Evolutionary conservation across 768 basidiomycete species (phyloP).

Genomic region (Amanita exitialis): DNA sequence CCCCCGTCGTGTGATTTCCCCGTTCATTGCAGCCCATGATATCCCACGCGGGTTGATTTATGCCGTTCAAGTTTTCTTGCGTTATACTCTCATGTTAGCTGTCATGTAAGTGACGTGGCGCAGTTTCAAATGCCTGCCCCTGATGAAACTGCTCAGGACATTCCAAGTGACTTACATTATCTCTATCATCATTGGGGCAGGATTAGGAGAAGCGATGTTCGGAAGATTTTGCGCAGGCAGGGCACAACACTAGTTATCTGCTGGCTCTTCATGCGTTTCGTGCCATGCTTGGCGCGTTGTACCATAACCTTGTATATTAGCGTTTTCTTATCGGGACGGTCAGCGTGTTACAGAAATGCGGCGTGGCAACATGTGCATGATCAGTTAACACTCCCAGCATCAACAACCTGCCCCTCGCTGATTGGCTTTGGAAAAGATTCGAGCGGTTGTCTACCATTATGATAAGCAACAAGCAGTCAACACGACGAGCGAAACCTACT

Average conservation of each 20-base stretch:
- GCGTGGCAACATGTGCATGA: neutral
- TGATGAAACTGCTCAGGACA: conserved; percentile 41
- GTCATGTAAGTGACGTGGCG: conserved; percentile 49
- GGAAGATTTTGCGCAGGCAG: conserved; percentile 36
- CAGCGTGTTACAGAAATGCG: neutral
- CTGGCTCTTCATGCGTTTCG: neutral
- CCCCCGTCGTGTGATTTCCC: conserved; percentile 34
- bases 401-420: neutral
- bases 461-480: neutral
- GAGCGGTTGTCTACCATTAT: neutral
- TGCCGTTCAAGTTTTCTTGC: conserved; percentile 49
- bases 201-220: conserved; percentile 63
- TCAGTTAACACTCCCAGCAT: neutral
- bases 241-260: neutral
- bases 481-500: conserved; percentile 33
- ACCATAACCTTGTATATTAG: no score
- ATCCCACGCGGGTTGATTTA: conserved; percentile 59
- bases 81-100: conserved; percentile 70
- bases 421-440: conserved; percentile 4
- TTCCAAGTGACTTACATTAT: conserved; percentile 75
- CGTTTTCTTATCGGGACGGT: neutral
- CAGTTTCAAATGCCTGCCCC: no score
- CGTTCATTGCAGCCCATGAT: conserved; percentile 63
- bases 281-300: neutral
- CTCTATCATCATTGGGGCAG: conserved; percentile 59